Percentiles rank a stretch among this genome's conserved stretches.
phyloP scores from a whole-genome alignment of 2,329 filamentous ascomycete genomes.

The Colletotrichum higginsianum region DNA sequence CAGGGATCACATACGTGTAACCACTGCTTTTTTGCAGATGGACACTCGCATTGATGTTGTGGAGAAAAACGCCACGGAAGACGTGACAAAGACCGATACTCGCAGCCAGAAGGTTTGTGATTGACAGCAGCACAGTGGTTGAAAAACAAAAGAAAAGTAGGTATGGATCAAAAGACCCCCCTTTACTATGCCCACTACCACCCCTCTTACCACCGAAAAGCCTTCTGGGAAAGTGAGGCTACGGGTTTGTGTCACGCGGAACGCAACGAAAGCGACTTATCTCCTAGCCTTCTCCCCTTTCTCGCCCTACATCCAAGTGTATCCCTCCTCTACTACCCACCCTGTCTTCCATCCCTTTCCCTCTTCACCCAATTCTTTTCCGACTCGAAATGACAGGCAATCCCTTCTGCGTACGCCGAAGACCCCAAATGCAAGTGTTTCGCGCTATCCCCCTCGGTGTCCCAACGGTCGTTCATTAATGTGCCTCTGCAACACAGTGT shows the following conservation, averaged over 20 bases:
- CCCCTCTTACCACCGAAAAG: conserved; percentile 18
- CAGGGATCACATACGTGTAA: neutral
- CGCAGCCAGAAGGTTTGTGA: neutral
- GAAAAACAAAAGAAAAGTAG: conserved; percentile 18
- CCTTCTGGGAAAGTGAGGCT: neutral
- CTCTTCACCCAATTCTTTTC: conserved; percentile 24
- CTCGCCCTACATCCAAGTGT: conserved; percentile 16
- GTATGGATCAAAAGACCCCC: conserved; percentile 17
- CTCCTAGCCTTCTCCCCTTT: neutral
- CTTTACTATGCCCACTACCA: neutral
- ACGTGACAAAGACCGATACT: neutral
- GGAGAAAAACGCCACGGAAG: neutral
- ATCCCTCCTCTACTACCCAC: neutral
- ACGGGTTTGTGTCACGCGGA: conserved; percentile 7
- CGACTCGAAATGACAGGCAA: conserved; percentile 37
- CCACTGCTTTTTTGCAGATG: neutral
- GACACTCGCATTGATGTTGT: neutral
- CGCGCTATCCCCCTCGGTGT: conserved; percentile 28
- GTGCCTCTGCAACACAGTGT: conserved; percentile 31
- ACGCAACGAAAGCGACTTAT: neutral
- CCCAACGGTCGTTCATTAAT: conserved; percentile 36
- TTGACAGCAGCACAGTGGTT: conserved; percentile 5
- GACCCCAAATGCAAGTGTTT: conserved; percentile 42
- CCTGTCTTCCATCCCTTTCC: neutral
- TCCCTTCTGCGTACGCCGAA: conserved; percentile 43